Conservation (phyloP, 202 grass and related monocot species). For the Schoenoplectus triqueter region DNA sequence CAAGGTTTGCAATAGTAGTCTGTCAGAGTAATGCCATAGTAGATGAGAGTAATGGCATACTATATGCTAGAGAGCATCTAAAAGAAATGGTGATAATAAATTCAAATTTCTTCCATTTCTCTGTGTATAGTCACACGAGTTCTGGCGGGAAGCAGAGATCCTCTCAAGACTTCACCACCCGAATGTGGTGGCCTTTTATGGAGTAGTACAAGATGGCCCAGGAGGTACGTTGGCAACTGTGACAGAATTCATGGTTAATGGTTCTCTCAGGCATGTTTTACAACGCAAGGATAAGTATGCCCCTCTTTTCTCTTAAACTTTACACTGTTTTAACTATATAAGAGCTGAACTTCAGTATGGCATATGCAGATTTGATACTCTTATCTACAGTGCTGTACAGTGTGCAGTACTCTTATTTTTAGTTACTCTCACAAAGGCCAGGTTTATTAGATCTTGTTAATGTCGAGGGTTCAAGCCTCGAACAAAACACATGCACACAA, state of each 20-base stretch:
- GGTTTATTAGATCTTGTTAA: constrained; percentile 9
- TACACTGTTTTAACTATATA: constrained; percentile 10
- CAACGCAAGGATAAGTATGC: constrained; percentile 93
- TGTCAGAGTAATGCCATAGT: not conserved
- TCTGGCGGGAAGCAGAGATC: constrained; percentile 98
- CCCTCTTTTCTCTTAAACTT: constrained; percentile 32
- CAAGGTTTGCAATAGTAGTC: not conserved
- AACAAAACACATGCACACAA: not conserved
- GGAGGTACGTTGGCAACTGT: constrained; percentile 89
- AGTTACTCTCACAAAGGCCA: not conserved
- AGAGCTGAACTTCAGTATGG: constrained; percentile 19
- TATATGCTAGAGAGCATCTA: not conserved
- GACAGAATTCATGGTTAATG: constrained; percentile 99
- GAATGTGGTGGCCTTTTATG: constrained; percentile 95
- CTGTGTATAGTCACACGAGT: constrained; percentile 70
- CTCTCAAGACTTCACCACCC: constrained; percentile 96
- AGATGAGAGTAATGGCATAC: not conserved
- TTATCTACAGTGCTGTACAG: not conserved
- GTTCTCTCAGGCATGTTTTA: constrained; percentile 93
- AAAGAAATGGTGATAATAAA: constrained; percentile 19
- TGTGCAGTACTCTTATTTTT: not conserved
- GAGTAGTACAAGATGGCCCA: constrained; percentile 93
- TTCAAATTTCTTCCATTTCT: constrained; percentile 18
- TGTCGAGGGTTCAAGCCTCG: not conserved
- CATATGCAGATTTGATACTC: constrained; percentile 3